Conservation (phyloP, 371 early-diverging fungal species). For the Zychaea mexicana region DNA sequence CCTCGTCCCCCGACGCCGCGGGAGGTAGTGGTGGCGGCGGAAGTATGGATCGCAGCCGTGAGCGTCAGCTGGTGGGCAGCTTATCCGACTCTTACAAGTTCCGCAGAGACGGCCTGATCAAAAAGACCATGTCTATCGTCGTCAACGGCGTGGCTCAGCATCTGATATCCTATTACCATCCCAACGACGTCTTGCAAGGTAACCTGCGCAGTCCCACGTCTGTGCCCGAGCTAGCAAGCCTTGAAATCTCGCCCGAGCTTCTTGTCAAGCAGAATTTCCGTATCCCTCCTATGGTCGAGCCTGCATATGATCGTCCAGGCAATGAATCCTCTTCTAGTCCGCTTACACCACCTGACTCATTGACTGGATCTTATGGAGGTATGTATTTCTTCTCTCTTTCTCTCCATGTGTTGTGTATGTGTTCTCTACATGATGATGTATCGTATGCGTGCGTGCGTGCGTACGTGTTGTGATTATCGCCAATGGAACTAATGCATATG, state of each 20-base stretch:
- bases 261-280: slow-evolving; percentile 64
- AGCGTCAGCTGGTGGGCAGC: slow-evolving; percentile 62
- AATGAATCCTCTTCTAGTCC: slow-evolving; percentile 18
- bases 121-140: slow-evolving; percentile 86
- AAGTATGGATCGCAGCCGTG: slow-evolving; percentile 37
- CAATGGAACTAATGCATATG: not conserved
- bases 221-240: slow-evolving; percentile 55
- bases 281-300: slow-evolving; percentile 58
- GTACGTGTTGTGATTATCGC: not conserved
- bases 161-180: slow-evolving; percentile 84
- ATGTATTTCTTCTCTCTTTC: not conserved
- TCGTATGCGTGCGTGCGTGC: not conserved
- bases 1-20: slow-evolving; percentile 8
- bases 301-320: slow-evolving; percentile 27
- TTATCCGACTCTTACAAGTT: slow-evolving; percentile 69
- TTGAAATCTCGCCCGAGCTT: slow-evolving; percentile 64
- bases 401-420: not conserved
- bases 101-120: slow-evolving; percentile 84
- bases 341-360: slow-evolving; percentile 21
- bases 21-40: slow-evolving; percentile 19
- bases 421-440: too few species aligned
- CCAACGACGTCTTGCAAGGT: slow-evolving; percentile 69
- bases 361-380: slow-evolving; percentile 24
- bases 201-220: slow-evolving; percentile 62
- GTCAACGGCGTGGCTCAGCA: slow-evolving; percentile 80